Evolutionary conservation across 2,329 filamentous ascomycete genomes (phyloP).

Genomic region (Fusarium dlaminii): DNA sequence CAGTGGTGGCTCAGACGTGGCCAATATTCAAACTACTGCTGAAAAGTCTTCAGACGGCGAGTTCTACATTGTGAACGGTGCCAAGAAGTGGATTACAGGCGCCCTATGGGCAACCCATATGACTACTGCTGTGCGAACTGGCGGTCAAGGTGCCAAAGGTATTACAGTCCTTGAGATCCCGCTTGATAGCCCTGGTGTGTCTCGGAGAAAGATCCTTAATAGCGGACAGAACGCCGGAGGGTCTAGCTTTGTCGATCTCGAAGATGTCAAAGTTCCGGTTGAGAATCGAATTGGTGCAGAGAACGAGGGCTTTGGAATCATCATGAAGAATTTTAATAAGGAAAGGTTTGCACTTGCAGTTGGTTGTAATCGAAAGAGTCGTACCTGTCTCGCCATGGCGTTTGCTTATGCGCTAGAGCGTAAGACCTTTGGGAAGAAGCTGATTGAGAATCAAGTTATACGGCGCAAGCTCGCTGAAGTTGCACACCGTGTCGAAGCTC

Average conservation of each 20-base stretch:
- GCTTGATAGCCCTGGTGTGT: neutral
- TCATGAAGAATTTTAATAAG: neutral
- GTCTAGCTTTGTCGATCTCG: neutral
- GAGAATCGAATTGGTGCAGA: neutral
- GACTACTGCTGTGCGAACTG: neutral
- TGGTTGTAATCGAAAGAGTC: neutral
- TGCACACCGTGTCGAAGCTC: neutral
- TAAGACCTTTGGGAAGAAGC: neutral
- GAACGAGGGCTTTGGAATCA: neutral
- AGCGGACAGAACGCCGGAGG: neutral
- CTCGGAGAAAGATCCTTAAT: neutral
- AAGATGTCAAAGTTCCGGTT: neutral
- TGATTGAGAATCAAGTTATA: neutral
- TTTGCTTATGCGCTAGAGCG: neutral
- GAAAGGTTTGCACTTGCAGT: neutral
- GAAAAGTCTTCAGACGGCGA: neutral
- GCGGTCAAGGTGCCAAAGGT: neutral
- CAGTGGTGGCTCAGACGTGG: neutral
- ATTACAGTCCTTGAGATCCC: neutral
- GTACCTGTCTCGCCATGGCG: neutral
- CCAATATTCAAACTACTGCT: neutral
- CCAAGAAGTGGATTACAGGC: neutral
- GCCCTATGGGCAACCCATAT: neutral
- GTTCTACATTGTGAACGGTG: neutral
- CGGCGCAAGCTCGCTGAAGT: neutral